Evolutionary conservation across 257 asterid genomes (phyloP), one percentile per base, ranked within the genome.

Genomic region (Jasminum sambac): DNA sequence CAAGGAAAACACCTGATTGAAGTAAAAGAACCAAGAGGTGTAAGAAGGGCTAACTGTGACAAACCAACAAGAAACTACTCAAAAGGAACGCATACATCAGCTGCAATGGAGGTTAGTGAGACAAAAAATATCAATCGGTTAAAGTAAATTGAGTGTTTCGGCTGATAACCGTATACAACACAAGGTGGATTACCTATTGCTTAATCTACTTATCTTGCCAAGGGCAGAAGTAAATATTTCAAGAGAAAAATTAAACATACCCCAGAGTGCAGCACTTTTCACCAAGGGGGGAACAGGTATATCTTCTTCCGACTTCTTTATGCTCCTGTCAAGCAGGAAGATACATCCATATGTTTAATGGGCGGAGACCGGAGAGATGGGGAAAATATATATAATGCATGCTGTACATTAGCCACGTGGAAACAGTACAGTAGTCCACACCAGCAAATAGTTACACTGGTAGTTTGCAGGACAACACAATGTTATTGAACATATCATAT

Each of bases 201-300:
- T 6, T 6, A n/a, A 19, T 17, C 2, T 17, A 46, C 25, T 16
- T 48, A 48, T 17, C 59, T 6, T 48, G 24, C 59, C 59, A 48
- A 48, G 25, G 8, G 11, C 2, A 12, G 7, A 21, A 11, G 26
- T 19, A 38, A 38, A 19, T 37, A 65, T 24, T 16, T 30, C 23
- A 38, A 50, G 43, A 8, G 19, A 64, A 73, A 44, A 64, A 70
- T 44, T 48, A 44, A 74, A 80, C 91, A 42, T 84, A 90, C 99
- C 96, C 99, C 96, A 91, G 12, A 91, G 92, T 21, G 82, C 95
- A 37, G 99, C 99, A 46, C 98, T 91, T 76, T 88, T 86, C 70
- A 94, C 44, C 65, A 94, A 78, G 59, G 98, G 96, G 38, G 99
- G 98, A 64, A 94, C 90, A 46, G 96, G 98, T 78, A 91, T 76